phyloP scores from a whole-genome alignment of 1,139 yeast species.

The Blastobotrys buckinghamii region DNA sequence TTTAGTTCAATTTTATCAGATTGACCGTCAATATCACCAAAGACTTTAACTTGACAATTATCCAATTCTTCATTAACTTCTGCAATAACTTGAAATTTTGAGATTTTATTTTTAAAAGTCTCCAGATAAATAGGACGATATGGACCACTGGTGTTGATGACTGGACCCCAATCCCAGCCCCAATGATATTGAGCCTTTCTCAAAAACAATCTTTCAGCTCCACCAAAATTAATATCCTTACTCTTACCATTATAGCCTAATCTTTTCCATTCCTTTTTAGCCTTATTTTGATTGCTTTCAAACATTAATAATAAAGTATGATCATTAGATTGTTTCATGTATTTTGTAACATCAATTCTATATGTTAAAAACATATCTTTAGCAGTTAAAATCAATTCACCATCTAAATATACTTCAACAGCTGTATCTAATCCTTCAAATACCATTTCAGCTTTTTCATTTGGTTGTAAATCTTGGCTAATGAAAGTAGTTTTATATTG shows the following conservation, averaged over 20 bases:
- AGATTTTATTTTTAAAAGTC: conserved; percentile 10
- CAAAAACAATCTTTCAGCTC: conserved; percentile 14
- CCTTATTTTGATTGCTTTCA: conserved; percentile 8
- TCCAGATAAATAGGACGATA: conserved; percentile 17
- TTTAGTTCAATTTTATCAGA: not conserved
- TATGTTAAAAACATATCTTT: conserved; percentile 17
- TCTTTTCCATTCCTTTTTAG: conserved; percentile 12
- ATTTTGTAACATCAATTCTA: conserved; percentile 21
- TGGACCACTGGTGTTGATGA: conserved; percentile 16
- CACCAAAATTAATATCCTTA: conserved; percentile 13
- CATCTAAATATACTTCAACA: conserved; percentile 37
- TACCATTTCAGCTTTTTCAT: conserved; percentile 26
- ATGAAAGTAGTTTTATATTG: conserved; percentile 30
- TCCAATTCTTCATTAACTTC: conserved; percentile 19
- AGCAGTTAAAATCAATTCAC: conserved; percentile 25
- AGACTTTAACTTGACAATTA: conserved; percentile 7
- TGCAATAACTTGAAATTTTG: conserved; percentile 9
- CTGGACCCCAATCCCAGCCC: conserved; percentile 24
- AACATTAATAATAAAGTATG: conserved; percentile 10
- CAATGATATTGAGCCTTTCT: conserved; percentile 20
- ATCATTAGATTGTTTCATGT: not conserved
- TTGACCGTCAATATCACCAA: not conserved
- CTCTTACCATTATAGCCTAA: conserved; percentile 13
- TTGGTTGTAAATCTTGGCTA: conserved; percentile 9
- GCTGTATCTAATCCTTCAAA: conserved; percentile 43